Evolutionary conservation across 2,329 filamentous ascomycete genomes (phyloP), one percentile per base, ranked within the genome.

Genomic region (Cordyceps javanica): DNA sequence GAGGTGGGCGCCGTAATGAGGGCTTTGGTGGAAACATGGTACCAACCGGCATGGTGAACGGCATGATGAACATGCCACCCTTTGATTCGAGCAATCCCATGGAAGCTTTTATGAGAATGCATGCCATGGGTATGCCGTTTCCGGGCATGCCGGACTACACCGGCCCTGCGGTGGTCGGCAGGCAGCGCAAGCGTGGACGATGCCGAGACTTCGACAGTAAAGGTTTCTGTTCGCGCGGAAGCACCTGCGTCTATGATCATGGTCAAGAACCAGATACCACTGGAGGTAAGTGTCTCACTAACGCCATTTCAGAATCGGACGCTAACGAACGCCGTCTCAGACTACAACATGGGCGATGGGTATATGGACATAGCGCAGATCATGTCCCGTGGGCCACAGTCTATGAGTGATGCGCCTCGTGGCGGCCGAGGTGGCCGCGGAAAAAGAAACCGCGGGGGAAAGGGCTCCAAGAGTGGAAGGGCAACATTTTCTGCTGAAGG

Each of bases 141-240:
- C 64, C 69, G 3, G 63, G 62, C 3, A 71, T 82, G 63, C 70
- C 75, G 65, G 72, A 74, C 58, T 64, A 75, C 69, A 61, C 72
- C 63, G 65, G 70, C 21, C 62, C 64, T 26, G 60, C 59, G 16
- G 23, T 16, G 16, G 63, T 62, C n/a, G 60, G 55, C 13, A 65
- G 68, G 41, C 67, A 66, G 39, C 73, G 72, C 58, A 73, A 69
- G 50, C 75, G 72, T 61, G 70, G 77, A 58, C 77, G 82, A 59
- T 92, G 89, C 66, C 77, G 81, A 58, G 86, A 90, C 68, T 91
- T 88, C 64, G 87, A 90, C 59, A 82, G 74, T 1, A 89, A 89
- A 63, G 89, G 89, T 0, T 90, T 82, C 65, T 92, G 89, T 66
- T 79, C 83, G 6, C 75, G 84, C 39, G 87, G 88, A 3, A 82